phyloP scores from a whole-genome alignment of 176 grass and related monocot genomes.

The barley (Hordeum vulgare) region DNA sequence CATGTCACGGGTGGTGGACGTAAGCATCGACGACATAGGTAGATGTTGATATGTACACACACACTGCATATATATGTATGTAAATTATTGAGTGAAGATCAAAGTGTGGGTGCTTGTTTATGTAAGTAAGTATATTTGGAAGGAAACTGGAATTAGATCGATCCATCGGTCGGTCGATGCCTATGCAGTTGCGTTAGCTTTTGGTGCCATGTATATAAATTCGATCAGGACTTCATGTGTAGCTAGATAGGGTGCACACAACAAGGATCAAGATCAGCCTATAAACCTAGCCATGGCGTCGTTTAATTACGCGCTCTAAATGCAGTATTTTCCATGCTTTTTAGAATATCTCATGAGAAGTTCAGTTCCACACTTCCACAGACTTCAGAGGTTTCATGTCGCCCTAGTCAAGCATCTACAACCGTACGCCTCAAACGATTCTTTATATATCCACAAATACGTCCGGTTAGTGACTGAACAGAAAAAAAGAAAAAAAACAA shows the following conservation, averaged over 20 bases:
- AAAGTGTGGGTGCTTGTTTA: neutral
- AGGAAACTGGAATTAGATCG: neutral
- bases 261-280: neutral
- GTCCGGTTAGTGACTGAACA: too few relatives aligned
- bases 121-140: neutral
- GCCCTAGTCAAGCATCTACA: too few relatives aligned
- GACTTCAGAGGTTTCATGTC: neutral
- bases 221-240: slow-evolving; percentile 1
- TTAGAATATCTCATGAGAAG: neutral
- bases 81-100: slow-evolving; percentile 28
- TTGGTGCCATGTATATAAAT: slow-evolving; percentile 29
- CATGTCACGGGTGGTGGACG: slow-evolving; percentile 1
- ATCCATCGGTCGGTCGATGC: neutral
- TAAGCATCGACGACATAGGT: neutral
- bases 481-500: too few relatives aligned
- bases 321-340: neutral
- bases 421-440: too few relatives aligned
- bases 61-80: neutral
- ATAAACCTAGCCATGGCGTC: too few relatives aligned
- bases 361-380: neutral
- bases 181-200: neutral
- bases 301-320: neutral
- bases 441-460: too few relatives aligned
- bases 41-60: slow-evolving; percentile 5
- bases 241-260: neutral